Conservation (phyloP, 192 early-diverging fungal species). For the Dispira simplex region DNA sequence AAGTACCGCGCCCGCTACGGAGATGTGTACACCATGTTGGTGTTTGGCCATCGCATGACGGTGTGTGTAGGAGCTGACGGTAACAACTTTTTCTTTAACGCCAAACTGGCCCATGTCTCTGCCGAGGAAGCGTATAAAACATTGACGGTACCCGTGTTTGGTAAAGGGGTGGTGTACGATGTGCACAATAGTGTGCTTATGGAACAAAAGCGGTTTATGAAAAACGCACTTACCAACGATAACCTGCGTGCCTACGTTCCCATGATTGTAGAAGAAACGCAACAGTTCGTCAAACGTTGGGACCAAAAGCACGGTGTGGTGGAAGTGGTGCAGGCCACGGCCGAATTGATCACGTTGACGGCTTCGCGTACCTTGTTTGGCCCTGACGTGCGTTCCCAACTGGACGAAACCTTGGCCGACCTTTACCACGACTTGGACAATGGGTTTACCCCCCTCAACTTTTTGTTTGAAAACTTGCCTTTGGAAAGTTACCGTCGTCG, state of each 20-base stretch:
- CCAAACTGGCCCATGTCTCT: slow-evolving; percentile 63
- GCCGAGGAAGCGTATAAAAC: slow-evolving; percentile 89
- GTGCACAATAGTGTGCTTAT: slow-evolving; percentile 81
- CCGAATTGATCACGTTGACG: slow-evolving; percentile 85
- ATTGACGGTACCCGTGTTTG: slow-evolving; percentile 91
- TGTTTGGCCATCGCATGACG: slow-evolving; percentile 86
- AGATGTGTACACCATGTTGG: slow-evolving; percentile 82
- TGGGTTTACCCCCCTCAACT: slow-evolving; percentile 89
- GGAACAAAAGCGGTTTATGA: slow-evolving; percentile 99
- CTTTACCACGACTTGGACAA: slow-evolving; percentile 90
- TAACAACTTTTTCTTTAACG: slow-evolving; percentile 96
- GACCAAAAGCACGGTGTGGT: slow-evolving; percentile 32
- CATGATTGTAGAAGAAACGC: slow-evolving; percentile 68
- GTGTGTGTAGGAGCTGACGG: slow-evolving; percentile 79
- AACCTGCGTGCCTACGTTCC: slow-evolving; percentile 81
- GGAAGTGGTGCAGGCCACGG: slow-evolving; percentile 66
- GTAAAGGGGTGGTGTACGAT: slow-evolving; percentile 92
- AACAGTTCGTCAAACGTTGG: slow-evolving; percentile 55
- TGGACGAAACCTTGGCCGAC: slow-evolving; percentile 72
- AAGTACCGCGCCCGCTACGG: slow-evolving; percentile 73
- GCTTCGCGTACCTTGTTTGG: slow-evolving; percentile 92
- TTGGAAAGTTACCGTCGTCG: slow-evolving; percentile 73
- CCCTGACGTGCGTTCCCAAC: slow-evolving; percentile 72
- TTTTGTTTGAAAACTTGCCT: slow-evolving; percentile 85
- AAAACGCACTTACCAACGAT: slow-evolving; percentile 75